A percentile compares a stretch with the other conserved stretches of the same genome.
These are phyloP conservation scores for Ricinus communis DNA, from an alignment of 345 rosid species.

Conservation along the genomic window DNA sequence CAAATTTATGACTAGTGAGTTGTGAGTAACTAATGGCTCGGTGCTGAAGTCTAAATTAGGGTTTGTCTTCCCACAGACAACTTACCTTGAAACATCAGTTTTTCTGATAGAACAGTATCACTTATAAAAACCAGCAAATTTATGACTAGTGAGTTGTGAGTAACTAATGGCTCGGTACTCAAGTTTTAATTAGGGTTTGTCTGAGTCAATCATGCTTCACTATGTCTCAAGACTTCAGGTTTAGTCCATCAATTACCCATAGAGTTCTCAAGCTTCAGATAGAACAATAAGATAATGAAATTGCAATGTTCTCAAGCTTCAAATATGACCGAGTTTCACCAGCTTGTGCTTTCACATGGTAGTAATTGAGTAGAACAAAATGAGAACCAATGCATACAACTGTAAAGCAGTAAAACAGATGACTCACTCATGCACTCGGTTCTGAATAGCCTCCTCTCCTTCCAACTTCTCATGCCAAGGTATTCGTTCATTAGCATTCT, in stretches of 20 bases:
- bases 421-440: conserved; percentile 93
- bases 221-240: neutral
- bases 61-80: too few species aligned
- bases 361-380: conserved; percentile 13
- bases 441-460: conserved; percentile 93
- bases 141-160: neutral
- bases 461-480: conserved; percentile 96
- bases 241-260: neutral
- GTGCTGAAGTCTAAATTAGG: neutral
- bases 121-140: too few species aligned
- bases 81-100: too few species aligned
- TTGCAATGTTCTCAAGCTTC: neutral
- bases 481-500: conserved; percentile 80
- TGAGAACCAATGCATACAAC: conserved; percentile 7
- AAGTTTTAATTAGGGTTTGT: neutral
- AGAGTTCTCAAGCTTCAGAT: neutral
- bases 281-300: neutral
- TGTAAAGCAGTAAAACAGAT: conserved; percentile 12
- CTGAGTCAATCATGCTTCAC: neutral
- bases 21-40: neutral
- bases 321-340: neutral
- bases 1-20: neutral
- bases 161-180: neutral
- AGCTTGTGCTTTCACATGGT: neutral
- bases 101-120: too few species aligned